Percentiles rank a stretch among this genome's conserved stretches.
Conservation (phyloP, 2,329 filamentous ascomycete genomes). For the Ceratocystis huliohia region DNA sequence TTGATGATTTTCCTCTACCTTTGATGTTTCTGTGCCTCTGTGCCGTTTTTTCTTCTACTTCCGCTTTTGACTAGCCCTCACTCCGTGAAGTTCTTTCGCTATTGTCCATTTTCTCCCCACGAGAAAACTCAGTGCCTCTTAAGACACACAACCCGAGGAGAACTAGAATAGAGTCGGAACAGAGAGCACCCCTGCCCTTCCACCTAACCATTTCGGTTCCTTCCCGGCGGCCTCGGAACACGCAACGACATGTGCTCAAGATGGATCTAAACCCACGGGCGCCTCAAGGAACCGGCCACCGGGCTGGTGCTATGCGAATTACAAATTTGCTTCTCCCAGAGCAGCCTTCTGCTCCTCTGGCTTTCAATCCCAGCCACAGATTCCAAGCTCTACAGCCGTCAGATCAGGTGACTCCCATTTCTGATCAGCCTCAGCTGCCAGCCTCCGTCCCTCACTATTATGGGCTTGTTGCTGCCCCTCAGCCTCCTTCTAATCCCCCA, state of each 20-base stretch:
- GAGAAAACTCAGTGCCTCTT: not conserved
- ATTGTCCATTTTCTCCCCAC: not conserved
- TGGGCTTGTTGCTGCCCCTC: not conserved
- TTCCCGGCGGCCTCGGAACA: not conserved
- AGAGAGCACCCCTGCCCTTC: not conserved
- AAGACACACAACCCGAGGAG: not conserved
- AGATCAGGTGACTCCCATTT: not conserved
- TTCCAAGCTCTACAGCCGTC: not conserved
- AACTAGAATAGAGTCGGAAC: not conserved
- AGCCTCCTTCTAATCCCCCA: not conserved
- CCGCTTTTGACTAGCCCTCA: not conserved
- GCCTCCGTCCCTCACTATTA: not conserved
- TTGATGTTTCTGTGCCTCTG: not conserved
- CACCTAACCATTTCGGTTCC: constrained; percentile 3
- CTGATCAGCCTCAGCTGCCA: not conserved
- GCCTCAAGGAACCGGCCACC: not conserved
- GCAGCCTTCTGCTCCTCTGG: not conserved
- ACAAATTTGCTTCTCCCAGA: constrained; percentile 5
- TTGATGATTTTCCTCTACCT: not conserved
- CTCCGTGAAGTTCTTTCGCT: not conserved
- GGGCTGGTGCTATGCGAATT: constrained; percentile 13
- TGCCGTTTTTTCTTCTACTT: not conserved
- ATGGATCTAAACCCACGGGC: constrained; percentile 4
- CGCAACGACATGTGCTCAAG: constrained; percentile 8
- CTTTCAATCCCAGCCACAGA: not conserved